Conservation (phyloP, 2,329 filamentous ascomycete species). For the Colletotrichum incanum region DNA sequence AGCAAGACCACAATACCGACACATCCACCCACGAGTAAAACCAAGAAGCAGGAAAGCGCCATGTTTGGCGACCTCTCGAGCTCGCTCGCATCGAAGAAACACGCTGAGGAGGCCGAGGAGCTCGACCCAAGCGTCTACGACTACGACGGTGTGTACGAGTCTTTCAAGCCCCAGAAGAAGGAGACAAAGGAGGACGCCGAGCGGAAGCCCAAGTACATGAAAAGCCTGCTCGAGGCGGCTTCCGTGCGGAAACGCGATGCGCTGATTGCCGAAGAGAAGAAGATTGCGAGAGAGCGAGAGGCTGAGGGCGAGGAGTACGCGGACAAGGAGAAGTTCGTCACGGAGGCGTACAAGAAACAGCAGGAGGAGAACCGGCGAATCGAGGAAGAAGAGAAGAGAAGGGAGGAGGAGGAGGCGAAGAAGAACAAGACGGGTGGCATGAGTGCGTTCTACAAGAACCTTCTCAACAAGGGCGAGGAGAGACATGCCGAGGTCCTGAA, state of each 20-base stretch:
- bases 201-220: conserved; percentile 85
- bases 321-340: conserved; percentile 90
- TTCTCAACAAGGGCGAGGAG: conserved; percentile 80
- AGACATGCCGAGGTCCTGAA: conserved; percentile 79
- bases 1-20: conserved; percentile 52
- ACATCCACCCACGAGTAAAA: conserved; percentile 61
- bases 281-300: conserved; percentile 83
- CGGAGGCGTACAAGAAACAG: conserved; percentile 85
- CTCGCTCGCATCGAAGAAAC: conserved; percentile 73
- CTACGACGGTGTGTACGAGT: conserved; percentile 88
- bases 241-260: conserved; percentile 84
- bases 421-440: conserved; percentile 80
- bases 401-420: conserved; percentile 76
- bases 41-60: conserved; percentile 58
- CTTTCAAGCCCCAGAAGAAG: conserved; percentile 76
- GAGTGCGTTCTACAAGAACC: conserved; percentile 83
- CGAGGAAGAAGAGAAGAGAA: conserved; percentile 79
- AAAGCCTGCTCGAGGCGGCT: conserved; percentile 79
- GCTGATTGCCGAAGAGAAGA: conserved; percentile 84
- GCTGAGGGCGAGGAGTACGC: conserved; percentile 86
- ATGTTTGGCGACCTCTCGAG: conserved; percentile 78
- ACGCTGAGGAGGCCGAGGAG: conserved; percentile 75
- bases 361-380: conserved; percentile 81
- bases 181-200: conserved; percentile 68
- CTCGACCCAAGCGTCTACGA: conserved; percentile 85